Conservation (phyloP, 2,329 filamentous ascomycete genomes). For the Fusarium sp. region DNA sequence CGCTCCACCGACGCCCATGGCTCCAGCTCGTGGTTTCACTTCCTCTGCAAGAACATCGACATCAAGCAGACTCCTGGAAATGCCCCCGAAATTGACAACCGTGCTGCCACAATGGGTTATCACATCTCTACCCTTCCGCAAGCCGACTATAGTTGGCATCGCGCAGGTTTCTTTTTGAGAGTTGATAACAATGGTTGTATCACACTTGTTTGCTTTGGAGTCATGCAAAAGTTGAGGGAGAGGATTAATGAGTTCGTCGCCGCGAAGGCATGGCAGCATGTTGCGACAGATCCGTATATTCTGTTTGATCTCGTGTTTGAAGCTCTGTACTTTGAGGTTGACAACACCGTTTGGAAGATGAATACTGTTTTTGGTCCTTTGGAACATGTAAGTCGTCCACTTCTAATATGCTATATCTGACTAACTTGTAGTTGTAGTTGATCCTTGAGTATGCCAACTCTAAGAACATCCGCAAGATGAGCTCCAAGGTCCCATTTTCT, state of each 20-base stretch:
- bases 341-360: conserved; percentile 45
- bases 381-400: conserved; percentile 36
- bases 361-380: conserved; percentile 43
- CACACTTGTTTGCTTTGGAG: conserved; percentile 43
- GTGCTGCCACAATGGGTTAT: conserved; percentile 36
- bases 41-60: conserved; percentile 47
- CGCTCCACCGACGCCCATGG: conserved; percentile 38
- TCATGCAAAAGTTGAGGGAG: conserved; percentile 28
- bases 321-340: conserved; percentile 42
- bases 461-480: conserved; percentile 39
- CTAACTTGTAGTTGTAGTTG: conserved; percentile 26
- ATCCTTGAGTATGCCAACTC: conserved; percentile 40
- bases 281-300: conserved; percentile 39
- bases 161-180: conserved; percentile 43
- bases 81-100: conserved; percentile 41
- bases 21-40: conserved; percentile 48
- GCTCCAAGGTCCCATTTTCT: conserved; percentile 40
- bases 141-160: conserved; percentile 43
- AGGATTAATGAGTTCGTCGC: conserved; percentile 39
- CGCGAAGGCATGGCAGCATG: conserved; percentile 38
- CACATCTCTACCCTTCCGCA: conserved; percentile 39
- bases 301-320: conserved; percentile 45
- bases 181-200: conserved; percentile 23
- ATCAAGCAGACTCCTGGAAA: conserved; percentile 25
- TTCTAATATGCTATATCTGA: not conserved